Evolutionary conservation across 148 eudicot species (phyloP).

Genomic region (Heliamphora exappendiculata): DNA sequence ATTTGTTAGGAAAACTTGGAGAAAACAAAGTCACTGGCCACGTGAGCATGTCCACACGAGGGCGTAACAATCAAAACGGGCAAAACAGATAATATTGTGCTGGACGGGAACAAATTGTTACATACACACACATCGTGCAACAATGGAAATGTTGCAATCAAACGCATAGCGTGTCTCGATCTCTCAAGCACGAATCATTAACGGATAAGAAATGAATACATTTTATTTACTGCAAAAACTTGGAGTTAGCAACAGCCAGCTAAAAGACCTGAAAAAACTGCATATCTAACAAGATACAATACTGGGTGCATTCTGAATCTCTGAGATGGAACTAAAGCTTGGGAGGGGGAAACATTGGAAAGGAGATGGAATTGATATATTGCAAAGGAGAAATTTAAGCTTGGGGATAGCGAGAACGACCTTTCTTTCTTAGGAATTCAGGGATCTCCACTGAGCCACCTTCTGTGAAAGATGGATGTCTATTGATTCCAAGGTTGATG

Average conservation of each 20-base stretch:
- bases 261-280: not conserved
- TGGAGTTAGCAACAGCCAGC: not conserved
- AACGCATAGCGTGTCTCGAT: not conserved
- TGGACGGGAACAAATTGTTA: not conserved
- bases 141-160: not conserved
- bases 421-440: slow-evolving; percentile 12
- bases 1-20: too few species aligned
- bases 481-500: not conserved
- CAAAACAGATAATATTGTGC: too few species aligned
- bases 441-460: slow-evolving; percentile 10
- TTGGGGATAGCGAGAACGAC: slow-evolving; percentile 11
- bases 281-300: not conserved
- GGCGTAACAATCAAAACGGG: too few species aligned
- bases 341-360: not conserved
- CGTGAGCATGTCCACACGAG: too few species aligned
- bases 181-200: not conserved
- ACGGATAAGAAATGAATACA: not conserved
- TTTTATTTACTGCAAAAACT: not conserved
- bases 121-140: not conserved
- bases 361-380: not conserved
- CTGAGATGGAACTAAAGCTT: not conserved
- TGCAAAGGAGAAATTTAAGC: not conserved
- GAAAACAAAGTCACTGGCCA: too few species aligned
- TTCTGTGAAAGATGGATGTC: not conserved
- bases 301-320: not conserved